A percentile compares a stretch with the other conserved stretches of the same genome.
These are phyloP conservation scores for Agaricus blazei DNA, from an alignment of 768 basidiomycete genomes.

Conservation along the genomic window DNA sequence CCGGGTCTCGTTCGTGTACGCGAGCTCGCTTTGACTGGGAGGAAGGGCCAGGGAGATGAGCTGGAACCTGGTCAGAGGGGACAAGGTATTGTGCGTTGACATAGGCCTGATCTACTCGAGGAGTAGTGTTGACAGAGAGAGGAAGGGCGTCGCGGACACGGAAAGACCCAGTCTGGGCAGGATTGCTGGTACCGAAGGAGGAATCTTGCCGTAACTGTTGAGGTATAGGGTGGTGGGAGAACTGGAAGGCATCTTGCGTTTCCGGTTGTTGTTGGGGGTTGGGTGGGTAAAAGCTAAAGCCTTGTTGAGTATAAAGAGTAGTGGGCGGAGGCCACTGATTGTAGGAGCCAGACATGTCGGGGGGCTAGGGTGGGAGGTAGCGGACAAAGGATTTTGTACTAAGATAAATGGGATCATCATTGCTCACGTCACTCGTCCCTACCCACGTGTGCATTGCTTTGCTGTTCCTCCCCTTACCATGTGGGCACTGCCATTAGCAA, in stretches of 20 bases:
- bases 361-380: neutral
- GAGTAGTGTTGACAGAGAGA: conserved; percentile 12
- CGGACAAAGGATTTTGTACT: neutral
- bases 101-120: conserved; percentile 6
- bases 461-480: neutral
- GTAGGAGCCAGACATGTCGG: conserved; percentile 6
- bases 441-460: neutral
- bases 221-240: conserved; percentile 18
- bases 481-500: neutral
- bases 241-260: conserved; percentile 15
- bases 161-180: conserved; percentile 11
- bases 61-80: conserved; percentile 24
- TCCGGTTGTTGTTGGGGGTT: conserved; percentile 15
- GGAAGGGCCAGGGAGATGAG: conserved; percentile 18
- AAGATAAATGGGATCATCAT: conserved; percentile 5
- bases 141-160: conserved; percentile 10
- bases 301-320: conserved; percentile 19
- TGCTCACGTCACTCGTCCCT: neutral
- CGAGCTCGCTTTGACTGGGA: conserved; percentile 34
- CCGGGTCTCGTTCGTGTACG: conserved; percentile 24
- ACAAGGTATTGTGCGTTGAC: conserved; percentile 13
- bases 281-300: conserved; percentile 21
- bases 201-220: conserved; percentile 10
- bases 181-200: conserved; percentile 6
- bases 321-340: conserved; percentile 4